Evolutionary conservation across 169 alveolate genomes (phyloP), one percentile per base, ranked within the genome.

Genomic region (Babesia sp.): DNA sequence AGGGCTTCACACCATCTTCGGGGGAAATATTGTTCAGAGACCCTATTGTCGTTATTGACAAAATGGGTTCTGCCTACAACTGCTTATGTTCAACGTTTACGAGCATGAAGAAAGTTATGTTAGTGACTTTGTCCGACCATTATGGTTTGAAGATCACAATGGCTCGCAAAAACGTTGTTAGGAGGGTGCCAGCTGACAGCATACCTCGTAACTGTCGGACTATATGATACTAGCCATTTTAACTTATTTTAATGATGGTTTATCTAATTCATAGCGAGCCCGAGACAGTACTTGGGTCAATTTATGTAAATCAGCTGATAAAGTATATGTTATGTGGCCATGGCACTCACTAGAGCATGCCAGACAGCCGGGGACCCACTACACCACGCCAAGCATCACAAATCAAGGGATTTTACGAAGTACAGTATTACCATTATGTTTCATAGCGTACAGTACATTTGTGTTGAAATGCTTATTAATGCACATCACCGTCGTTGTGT

Each of bases 111-210:
- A 86, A 89, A 71, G 90, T 90, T 16, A 86, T 88, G 86, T 89
- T 92, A 36, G 96, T 93, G 58, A 93, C 96, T 3, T 84, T 93
- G 45, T 90, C 95, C 18, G 96, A 93, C 45, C 97, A 93, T 76
- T 93, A 93, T 58, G 96, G 94, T 37, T 80, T 93, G 31, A 85
- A 87, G 51, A 86, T 93, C 58, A 88, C 85, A 46, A 86, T 93
- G 67, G 46, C 29, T 20, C 79, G 68, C 41, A 69, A 69, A 41
- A 20, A 26, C 1, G 39, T 37, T 31, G 41, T n/a, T n/a, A 54
- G 48, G n/a, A 56, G 36, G 34, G 48, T 14, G 0, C 16, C 33
- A 29, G 8, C 26, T 1, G 41, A 12, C 11, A 3, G 4, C 31
- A 24, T 36, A 36, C 48, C 55, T 16, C 60, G 74, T n/a, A 29